Conservation (phyloP, 75 land plant genomes). For the Azolla pinnata region DNA sequence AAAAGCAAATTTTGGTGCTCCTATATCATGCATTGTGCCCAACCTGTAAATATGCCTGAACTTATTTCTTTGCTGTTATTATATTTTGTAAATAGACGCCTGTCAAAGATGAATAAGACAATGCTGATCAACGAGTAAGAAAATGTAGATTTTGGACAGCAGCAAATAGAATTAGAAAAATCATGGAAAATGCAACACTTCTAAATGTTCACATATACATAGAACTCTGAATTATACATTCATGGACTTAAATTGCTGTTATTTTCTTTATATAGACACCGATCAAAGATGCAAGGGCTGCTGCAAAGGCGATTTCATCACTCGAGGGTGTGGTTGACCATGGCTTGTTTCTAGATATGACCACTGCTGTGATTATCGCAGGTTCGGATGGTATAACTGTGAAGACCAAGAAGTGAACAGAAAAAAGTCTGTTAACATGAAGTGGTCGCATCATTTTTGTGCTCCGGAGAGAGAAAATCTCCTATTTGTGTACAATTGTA, state of each 20-base stretch:
- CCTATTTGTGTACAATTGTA: too few species aligned
- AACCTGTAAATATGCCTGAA: not conserved
- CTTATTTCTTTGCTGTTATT: not conserved
- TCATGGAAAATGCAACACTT: too few species aligned
- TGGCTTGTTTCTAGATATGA: slow-evolving; percentile 85
- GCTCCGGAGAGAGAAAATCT: too few species aligned
- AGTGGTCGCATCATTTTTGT: too few species aligned
- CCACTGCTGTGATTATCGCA: slow-evolving; percentile 79
- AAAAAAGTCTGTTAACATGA: too few species aligned
- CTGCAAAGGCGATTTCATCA: slow-evolving; percentile 59
- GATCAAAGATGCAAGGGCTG: slow-evolving; percentile 60
- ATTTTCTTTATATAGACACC: slow-evolving; percentile 29
- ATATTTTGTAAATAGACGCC: not conserved
- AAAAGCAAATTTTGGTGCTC: not conserved
- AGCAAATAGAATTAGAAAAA: too few species aligned
- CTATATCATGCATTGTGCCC: not conserved
- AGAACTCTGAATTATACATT: too few species aligned
- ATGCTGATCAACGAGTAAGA: too few species aligned
- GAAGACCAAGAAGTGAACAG: slow-evolving; percentile 44
- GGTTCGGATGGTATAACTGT: slow-evolving; percentile 64
- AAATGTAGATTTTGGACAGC: too few species aligned
- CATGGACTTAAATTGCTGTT: too few species aligned
- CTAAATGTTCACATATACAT: too few species aligned
- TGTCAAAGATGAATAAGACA: not conserved
- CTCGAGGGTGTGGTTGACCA: slow-evolving; percentile 94